Evolutionary conservation across 768 basidiomycete genomes (phyloP).

Genomic region (Kwoniella mangroviensis): DNA sequence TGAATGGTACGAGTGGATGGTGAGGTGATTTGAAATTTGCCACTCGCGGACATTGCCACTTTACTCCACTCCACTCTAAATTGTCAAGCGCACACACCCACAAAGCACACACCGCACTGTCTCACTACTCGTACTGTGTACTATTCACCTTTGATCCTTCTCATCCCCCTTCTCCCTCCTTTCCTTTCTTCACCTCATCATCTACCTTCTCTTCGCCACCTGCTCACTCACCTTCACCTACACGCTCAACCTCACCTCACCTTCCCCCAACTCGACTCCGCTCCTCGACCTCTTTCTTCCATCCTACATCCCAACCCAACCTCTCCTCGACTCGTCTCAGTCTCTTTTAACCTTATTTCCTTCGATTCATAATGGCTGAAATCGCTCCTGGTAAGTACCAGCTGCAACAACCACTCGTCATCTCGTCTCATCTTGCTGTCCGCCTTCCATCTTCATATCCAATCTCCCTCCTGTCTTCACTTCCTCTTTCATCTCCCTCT

Average conservation of each 20-base stretch:
- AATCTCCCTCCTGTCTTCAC: not conserved
- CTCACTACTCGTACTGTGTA: not conserved
- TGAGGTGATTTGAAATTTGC: conserved; percentile 1
- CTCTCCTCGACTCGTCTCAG: conserved; percentile 5
- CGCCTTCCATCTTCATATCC: not conserved
- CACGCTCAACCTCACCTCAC: conserved; percentile 11
- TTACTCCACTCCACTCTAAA: conserved; percentile 7
- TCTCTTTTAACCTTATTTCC: conserved; percentile 5
- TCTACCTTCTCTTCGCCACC: conserved; percentile 13
- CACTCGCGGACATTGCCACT: conserved; percentile 16
- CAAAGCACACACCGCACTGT: not conserved
- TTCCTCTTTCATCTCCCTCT: not conserved
- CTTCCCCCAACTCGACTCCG: conserved; percentile 13
- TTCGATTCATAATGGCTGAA: conserved; percentile 30
- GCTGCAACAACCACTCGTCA: not conserved
- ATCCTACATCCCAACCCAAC: conserved; percentile 6
- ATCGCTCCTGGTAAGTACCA: conserved; percentile 27
- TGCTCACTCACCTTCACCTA: not conserved
- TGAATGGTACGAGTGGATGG: too few relatives aligned
- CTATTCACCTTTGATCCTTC: conserved; percentile 9
- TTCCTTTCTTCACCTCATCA: conserved; percentile 18
- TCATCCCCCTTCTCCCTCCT: conserved; percentile 6
- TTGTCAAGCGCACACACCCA: conserved; percentile 1
- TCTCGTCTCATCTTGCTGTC: not conserved
- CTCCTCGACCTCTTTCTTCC: conserved; percentile 16